Evolutionary conservation across 2,329 filamentous ascomycete species (phyloP), one percentile per base, ranked within the genome.

Genomic region (Fusarium keratoplasticum): DNA sequence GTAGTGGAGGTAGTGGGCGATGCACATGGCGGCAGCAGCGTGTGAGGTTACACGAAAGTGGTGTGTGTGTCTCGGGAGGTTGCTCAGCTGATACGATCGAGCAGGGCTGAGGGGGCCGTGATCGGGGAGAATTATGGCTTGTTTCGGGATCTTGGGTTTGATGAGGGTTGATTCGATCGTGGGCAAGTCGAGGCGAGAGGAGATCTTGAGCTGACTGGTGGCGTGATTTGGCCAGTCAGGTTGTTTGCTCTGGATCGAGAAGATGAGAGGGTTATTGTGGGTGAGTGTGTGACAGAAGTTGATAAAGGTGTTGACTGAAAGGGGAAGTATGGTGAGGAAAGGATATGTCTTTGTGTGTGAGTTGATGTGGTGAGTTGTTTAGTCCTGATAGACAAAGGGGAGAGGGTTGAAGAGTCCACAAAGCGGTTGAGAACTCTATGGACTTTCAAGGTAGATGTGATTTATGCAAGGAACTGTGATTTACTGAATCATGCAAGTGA

Each of bases 1-100:
- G 77, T 87, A 84, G 75, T 89, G 87, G 47, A 87, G 81, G 74
- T 86, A 86, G 71, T 86, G 85, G 79, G 85, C 86, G 69, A 82
- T 84, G 74, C 87, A 89, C 88, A 89, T 89, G 62, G 44, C 25
- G 11, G 35, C 14, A 25, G 40, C 20, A 25, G 44, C 14, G 44
- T n/a, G 65, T 35, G n/a, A 36, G 55, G 72, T 78, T 44, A 66
- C 61, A 77, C 64, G 67, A 27, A 27, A 67, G 64, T 64, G 68
- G 52, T 33, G 31, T 29, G 47, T 62, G 73, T 77, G 77, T 79
- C 78, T 78, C 73, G 75, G 78, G 65, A 76, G 61, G 60, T 54
- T 64, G 68, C 71, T 63, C 72, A 72, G 74, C 71, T 74, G 59
- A 71, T 73, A 69, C 61, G 71, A 73, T 76, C 47, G 50, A 67